These are phyloP conservation scores for Scedosporium apiospermum DNA, from an alignment of 2,329 filamentous ascomycete genomes.

Conservation along the genomic window DNA sequence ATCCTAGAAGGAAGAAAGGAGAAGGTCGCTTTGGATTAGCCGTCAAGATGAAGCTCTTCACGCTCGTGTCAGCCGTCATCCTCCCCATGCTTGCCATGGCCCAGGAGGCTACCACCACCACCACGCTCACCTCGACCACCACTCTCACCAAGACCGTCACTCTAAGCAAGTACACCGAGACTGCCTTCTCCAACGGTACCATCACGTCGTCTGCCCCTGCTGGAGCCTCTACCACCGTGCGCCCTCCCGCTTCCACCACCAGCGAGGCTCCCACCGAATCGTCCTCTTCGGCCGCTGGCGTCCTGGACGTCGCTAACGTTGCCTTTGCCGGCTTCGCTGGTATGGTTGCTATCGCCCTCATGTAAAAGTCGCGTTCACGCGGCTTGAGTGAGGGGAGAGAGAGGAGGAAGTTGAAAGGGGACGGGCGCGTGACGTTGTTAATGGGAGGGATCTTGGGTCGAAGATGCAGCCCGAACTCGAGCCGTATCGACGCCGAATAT, in stretches of 20 bases:
- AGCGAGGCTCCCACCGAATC: conserved; percentile 22
- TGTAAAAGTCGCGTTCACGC: conserved; percentile 27
- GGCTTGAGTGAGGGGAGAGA: not conserved
- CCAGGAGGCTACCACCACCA: conserved; percentile 33
- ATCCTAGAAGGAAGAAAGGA: not conserved
- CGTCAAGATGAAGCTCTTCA: conserved; percentile 27
- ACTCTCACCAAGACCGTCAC: conserved; percentile 37
- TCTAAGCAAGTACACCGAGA: conserved; percentile 20
- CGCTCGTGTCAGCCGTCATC: conserved; percentile 35
- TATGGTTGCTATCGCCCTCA: conserved; percentile 38
- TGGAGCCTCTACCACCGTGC: conserved; percentile 14
- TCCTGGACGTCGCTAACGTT: conserved; percentile 32
- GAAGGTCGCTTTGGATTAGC: conserved; percentile 3
- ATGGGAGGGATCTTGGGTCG: not conserved
- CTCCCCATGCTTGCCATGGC: conserved; percentile 46
- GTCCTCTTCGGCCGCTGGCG: conserved; percentile 22
- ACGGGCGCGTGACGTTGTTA: not conserved
- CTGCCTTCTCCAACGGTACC: conserved; percentile 26
- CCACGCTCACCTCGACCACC: conserved; percentile 40
- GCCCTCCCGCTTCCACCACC: conserved; percentile 23
- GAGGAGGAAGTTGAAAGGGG: not conserved
- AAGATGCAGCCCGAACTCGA: not conserved
- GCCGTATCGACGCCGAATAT: not conserved
- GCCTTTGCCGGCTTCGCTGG: conserved; percentile 40
- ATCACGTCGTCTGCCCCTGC: conserved; percentile 17